Evolutionary conservation across 1,139 yeast genomes (phyloP).

Genomic region (Casaregolazyma suthepensis): DNA sequence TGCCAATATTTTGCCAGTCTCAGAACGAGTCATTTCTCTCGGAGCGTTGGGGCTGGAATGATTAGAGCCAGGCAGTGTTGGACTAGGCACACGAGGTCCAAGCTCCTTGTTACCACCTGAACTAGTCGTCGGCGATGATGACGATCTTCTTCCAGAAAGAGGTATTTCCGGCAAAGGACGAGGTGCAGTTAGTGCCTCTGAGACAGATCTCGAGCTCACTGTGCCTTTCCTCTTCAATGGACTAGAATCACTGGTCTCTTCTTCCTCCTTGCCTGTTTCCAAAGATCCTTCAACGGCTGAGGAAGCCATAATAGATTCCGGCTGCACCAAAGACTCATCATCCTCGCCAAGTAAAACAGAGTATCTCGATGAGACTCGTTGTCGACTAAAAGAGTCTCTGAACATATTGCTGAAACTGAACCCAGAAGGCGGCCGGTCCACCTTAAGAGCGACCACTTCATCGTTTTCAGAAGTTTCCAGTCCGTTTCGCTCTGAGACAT

Average conservation of each 20-base stretch:
- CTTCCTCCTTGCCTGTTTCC: not conserved
- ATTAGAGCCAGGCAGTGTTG: not conserved
- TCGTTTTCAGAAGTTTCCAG: not conserved
- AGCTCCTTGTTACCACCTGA: not conserved
- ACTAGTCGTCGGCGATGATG: conserved; percentile 5
- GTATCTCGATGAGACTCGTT: conserved; percentile 6
- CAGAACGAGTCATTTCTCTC: conserved; percentile 14
- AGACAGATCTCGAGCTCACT: conserved; percentile 4
- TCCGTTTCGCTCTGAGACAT: not conserved
- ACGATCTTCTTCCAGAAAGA: conserved; percentile 7
- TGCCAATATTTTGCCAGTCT: conserved; percentile 23
- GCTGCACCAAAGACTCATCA: not conserved
- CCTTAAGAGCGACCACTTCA: not conserved
- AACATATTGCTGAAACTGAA: conserved; percentile 8
- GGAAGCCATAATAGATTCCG: not conserved
- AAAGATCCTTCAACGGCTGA: not conserved
- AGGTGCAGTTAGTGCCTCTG: conserved; percentile 7
- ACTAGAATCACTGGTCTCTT: not conserved
- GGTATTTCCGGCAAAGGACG: conserved; percentile 15
- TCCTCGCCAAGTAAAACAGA: conserved; percentile 10
- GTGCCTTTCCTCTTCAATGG: not conserved
- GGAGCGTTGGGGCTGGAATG: not conserved
- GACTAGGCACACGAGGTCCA: not conserved
- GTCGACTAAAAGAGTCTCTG: conserved; percentile 9
- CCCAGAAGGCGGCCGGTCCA: conserved; percentile 5